phyloP scores from a whole-genome alignment of 2,329 filamentous ascomycete genomes.

The Dryadomyces quercivorus region DNA sequence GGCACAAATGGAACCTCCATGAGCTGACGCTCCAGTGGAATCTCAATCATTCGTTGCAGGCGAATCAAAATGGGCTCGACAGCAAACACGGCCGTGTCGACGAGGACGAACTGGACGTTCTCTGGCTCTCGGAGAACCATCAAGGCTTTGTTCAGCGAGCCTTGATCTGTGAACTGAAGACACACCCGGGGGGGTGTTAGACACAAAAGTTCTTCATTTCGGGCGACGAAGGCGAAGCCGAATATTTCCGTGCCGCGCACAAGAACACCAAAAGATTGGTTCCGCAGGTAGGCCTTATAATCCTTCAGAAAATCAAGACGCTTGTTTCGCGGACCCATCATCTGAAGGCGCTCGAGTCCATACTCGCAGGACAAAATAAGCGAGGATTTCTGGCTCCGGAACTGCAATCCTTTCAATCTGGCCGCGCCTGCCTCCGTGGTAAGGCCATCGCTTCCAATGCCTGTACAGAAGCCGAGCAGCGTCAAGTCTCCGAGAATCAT shows the following conservation, averaged over 20 bases:
- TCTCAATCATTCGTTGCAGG: conserved; percentile 40
- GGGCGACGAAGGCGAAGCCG: conserved; percentile 46
- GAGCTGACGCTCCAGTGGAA: conserved; percentile 44
- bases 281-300: conserved; percentile 26
- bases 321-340: no score
- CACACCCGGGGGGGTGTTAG: conserved; percentile 21
- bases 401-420: no score
- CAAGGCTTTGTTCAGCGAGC: conserved; percentile 34
- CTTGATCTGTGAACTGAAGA: conserved; percentile 40
- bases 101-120: conserved; percentile 36
- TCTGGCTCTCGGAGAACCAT: conserved; percentile 22
- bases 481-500: background rate
- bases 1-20: background rate
- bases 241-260: conserved; percentile 33
- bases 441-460: no score
- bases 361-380: background rate
- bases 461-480: no score
- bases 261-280: conserved; percentile 49
- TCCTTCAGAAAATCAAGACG: background rate
- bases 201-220: conserved; percentile 24
- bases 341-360: no score
- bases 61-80: conserved; percentile 54
- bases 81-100: conserved; percentile 55
- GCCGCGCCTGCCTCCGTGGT: no score
- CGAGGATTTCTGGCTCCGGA: no score